These are phyloP conservation scores for Cucurbita maxima DNA, from an alignment of 306 rosid species.

Conservation along the genomic window DNA sequence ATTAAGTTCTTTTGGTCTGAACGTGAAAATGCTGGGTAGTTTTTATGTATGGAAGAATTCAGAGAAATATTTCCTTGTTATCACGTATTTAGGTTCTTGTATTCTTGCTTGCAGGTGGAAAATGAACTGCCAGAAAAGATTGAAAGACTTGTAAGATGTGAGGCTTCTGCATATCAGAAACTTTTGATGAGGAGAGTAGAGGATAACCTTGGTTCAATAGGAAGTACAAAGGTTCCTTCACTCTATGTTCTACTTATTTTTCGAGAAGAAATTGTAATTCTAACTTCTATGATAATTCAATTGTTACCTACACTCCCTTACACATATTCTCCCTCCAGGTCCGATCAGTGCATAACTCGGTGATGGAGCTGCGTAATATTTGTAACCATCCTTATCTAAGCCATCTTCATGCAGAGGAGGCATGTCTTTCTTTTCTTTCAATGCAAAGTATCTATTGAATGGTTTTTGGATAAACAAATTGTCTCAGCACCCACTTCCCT, in stretches of 20 bases:
- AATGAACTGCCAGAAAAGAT: slow-evolving; percentile 92
- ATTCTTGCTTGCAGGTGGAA: slow-evolving; percentile 52
- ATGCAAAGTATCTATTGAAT: not conserved
- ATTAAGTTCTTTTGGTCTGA: not conserved
- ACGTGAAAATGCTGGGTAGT: not conserved
- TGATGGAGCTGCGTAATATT: slow-evolving; percentile 98
- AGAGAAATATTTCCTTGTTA: not conserved
- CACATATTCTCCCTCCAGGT: slow-evolving; percentile 31
- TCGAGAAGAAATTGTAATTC: not conserved
- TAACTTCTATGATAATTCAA: not conserved
- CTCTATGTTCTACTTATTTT: slow-evolving; percentile 8
- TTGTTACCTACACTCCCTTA: not conserved
- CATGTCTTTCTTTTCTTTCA: slow-evolving; percentile 17
- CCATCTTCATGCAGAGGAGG: slow-evolving; percentile 98
- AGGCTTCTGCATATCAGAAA: slow-evolving; percentile 98
- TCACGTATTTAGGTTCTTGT: slow-evolving; percentile 5
- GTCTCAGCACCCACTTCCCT: not conserved
- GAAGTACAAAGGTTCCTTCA: slow-evolving; percentile 47
- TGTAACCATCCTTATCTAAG: slow-evolving; percentile 99
- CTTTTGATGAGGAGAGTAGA: slow-evolving; percentile 98
- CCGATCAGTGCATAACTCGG: slow-evolving; percentile 95
- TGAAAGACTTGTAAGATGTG: slow-evolving; percentile 90
- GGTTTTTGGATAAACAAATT: not conserved
- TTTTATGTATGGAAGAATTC: not conserved
- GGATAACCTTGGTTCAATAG: slow-evolving; percentile 91